Evolutionary conservation across 345 rosid species (phyloP).

Genomic region (Rhizophora apiculata): DNA sequence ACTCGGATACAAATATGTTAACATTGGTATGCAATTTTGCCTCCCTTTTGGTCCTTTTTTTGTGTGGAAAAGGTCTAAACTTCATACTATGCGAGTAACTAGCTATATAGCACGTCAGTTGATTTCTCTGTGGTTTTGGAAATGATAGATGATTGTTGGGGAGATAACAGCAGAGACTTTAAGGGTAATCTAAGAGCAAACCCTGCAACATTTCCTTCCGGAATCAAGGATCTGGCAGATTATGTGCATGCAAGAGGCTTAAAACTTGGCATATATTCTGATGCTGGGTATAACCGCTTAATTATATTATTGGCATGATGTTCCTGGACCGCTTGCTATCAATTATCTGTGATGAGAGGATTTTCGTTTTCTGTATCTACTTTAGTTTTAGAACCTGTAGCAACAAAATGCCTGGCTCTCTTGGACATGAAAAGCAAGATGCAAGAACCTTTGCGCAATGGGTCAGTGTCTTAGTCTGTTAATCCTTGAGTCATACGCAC

Average conservation of each 20-base stretch:
- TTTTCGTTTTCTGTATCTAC: background rate
- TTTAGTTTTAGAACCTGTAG: slow-evolving; percentile 19
- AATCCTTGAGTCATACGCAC: background rate
- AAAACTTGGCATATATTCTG: slow-evolving; percentile 30
- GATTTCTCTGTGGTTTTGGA: background rate
- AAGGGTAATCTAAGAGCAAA: slow-evolving; percentile 24
- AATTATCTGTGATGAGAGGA: background rate
- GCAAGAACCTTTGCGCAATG: slow-evolving; percentile 24
- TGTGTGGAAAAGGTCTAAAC: background rate
- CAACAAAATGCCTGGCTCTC: slow-evolving; percentile 35
- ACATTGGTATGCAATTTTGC: slow-evolving; percentile 12
- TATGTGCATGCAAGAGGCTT: slow-evolving; percentile 27
- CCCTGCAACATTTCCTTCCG: slow-evolving; percentile 25
- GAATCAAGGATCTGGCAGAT: slow-evolving; percentile 30
- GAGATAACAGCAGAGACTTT: slow-evolving; percentile 16
- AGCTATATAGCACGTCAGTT: background rate
- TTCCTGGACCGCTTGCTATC: background rate
- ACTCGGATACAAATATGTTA: slow-evolving; percentile 27
- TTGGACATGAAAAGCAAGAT: slow-evolving; percentile 23
- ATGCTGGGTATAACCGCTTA: slow-evolving; percentile 24
- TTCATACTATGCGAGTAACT: background rate
- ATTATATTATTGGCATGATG: background rate
- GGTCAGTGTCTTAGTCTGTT: slow-evolving; percentile 8
- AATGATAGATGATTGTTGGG: slow-evolving; percentile 32
- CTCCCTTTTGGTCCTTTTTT: background rate